Percentiles rank a stretch among this genome's conserved stretches.
phyloP scores from a whole-genome alignment of 2,329 filamentous ascomycete species.

The Cryphonectria naterciae region DNA sequence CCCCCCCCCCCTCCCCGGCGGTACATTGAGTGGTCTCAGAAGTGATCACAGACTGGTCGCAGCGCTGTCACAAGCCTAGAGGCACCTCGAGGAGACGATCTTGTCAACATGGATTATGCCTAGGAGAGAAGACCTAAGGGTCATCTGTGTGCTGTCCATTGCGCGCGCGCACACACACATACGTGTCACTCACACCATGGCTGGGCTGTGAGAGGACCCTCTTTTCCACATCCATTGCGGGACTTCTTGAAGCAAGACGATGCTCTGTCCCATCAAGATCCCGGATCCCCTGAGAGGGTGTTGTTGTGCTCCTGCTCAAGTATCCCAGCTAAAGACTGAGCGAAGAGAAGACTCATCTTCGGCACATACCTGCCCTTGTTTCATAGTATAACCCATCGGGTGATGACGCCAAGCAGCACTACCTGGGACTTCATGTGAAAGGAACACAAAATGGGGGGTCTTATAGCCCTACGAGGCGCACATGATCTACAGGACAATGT shows the following conservation, averaged over 20 bases:
- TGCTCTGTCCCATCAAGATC: neutral
- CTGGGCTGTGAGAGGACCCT: neutral
- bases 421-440: neutral
- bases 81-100: neutral
- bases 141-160: neutral
- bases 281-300: neutral
- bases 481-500: conserved; percentile 8
- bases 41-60: neutral
- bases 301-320: neutral
- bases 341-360: neutral
- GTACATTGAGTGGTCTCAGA: neutral
- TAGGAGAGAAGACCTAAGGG: neutral
- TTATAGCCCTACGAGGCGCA: conserved; percentile 1
- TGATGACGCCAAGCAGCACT: neutral
- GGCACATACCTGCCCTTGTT: neutral
- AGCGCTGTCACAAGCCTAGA: neutral
- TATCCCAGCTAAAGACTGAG: neutral
- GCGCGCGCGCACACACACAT: neutral
- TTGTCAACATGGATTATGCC: neutral
- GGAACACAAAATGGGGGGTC: neutral
- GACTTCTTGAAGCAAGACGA: neutral
- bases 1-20: neutral
- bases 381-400: neutral
- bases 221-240: neutral
- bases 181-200: neutral